Conservation (phyloP, 2,329 filamentous ascomycete species). For the Fusarium verrucosum region DNA sequence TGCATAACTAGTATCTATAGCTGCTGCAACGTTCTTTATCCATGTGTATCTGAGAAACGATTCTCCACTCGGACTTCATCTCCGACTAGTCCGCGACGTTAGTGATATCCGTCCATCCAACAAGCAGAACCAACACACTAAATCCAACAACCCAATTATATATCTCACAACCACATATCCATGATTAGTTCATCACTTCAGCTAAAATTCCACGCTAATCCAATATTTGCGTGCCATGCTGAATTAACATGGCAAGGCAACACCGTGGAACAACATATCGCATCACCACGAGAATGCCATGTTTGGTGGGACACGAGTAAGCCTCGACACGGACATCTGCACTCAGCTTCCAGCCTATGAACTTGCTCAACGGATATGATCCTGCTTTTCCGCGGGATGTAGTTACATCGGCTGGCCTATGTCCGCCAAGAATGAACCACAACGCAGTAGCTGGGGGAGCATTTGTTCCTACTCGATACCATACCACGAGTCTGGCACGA, state of each 20-base stretch:
- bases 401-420: neutral
- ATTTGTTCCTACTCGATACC: neutral
- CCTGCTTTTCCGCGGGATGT: neutral
- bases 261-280: neutral
- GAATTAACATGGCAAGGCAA: neutral
- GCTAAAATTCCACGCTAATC: neutral
- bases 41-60: neutral
- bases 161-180: neutral
- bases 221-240: neutral
- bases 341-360: neutral
- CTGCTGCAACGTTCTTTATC: no score
- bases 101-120: no score
- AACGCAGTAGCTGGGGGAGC: neutral
- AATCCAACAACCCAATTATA: neutral
- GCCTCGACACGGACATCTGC: neutral
- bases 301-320: constrained; percentile 4
- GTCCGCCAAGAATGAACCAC: neutral
- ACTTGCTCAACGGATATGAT: no score
- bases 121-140: neutral
- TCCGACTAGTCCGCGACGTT: neutral
- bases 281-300: constrained; percentile 7
- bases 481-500: neutral
- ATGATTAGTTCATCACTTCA: neutral
- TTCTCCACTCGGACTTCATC: neutral
- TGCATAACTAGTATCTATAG: no score